Evolutionary conservation across 176 grass and related monocot genomes (phyloP).

Genomic region (Oryza glaberrima): DNA sequence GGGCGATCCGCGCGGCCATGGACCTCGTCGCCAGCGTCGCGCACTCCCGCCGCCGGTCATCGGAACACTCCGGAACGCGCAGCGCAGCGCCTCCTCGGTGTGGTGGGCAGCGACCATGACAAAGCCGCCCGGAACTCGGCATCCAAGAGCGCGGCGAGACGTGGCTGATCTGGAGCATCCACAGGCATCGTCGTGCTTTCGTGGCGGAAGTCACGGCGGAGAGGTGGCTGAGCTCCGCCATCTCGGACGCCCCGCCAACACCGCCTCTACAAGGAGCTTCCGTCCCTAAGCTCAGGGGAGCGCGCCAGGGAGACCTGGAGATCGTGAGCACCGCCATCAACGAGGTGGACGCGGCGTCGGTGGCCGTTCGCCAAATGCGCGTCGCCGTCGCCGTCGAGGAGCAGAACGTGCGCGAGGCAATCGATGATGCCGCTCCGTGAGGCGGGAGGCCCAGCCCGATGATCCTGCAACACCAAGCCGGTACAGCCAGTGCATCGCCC

Average conservation of each 20-base stretch:
- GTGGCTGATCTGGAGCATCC: too few species aligned
- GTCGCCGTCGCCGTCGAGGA: neutral
- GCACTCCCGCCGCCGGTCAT: neutral
- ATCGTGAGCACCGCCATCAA: neutral
- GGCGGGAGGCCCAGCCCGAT: too few species aligned
- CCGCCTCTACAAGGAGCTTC: neutral
- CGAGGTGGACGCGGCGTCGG: neutral
- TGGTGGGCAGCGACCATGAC: neutral
- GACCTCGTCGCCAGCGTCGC: neutral
- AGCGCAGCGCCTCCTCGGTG: neutral
- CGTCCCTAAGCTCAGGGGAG: too few species aligned
- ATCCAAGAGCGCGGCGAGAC: neutral
- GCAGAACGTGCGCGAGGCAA: too few species aligned
- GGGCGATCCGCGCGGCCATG: neutral
- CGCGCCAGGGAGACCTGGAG: neutral
- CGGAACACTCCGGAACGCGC: neutral
- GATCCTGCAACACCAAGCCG: too few species aligned
- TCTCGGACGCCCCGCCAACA: neutral
- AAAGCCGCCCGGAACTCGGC: neutral
- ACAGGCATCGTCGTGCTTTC: too few species aligned
- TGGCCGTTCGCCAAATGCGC: neutral
- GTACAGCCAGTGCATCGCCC: too few species aligned
- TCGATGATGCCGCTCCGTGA: too few species aligned
- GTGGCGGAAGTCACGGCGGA: too few species aligned
- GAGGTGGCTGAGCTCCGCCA: neutral